These are phyloP conservation scores for Zymoseptoria pseudotritici DNA, from an alignment of 2,329 filamentous ascomycete species.

Conservation along the genomic window DNA sequence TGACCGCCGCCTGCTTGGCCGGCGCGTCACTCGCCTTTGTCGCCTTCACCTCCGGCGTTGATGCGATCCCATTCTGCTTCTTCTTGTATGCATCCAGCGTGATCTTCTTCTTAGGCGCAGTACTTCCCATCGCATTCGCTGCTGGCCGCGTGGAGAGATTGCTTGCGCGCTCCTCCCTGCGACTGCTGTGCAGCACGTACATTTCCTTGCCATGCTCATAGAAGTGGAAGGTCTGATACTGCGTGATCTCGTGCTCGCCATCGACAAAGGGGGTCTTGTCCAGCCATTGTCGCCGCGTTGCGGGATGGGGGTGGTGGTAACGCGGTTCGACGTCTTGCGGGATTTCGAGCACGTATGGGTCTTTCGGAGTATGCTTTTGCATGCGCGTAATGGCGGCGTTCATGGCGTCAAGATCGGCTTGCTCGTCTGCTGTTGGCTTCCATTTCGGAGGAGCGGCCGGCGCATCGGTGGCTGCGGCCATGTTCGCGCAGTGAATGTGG, in stretches of 20 bases:
- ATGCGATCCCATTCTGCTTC: conserved; percentile 38
- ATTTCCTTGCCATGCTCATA: conserved; percentile 44
- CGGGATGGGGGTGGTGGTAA: conserved; percentile 37
- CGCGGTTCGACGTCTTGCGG: conserved; percentile 35
- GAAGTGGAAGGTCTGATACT: conserved; percentile 56
- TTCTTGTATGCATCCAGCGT: conserved; percentile 55
- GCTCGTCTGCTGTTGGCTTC: conserved; percentile 20
- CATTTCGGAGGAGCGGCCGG: conserved; percentile 7
- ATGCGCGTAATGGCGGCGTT: conserved; percentile 39
- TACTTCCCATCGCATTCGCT: conserved; percentile 24
- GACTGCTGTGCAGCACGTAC: conserved; percentile 23
- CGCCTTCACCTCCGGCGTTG: conserved; percentile 18
- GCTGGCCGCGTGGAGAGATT: conserved; percentile 12
- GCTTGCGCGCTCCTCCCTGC: conserved; percentile 18
- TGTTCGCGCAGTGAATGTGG: conserved; percentile 4
- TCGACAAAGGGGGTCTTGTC: conserved; percentile 45
- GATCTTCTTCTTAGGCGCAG: conserved; percentile 52
- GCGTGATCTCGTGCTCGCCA: conserved; percentile 49
- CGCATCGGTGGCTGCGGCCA: conserved; percentile 12
- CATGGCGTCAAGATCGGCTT: conserved; percentile 33
- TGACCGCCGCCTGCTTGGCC: conserved; percentile 23
- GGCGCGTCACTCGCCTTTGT: conserved; percentile 14
- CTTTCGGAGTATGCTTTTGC: conserved; percentile 32
- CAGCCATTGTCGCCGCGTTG: conserved; percentile 35
- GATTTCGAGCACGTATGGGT: conserved; percentile 43